These are phyloP conservation scores for Lipomyces orientalis DNA, from an alignment of 805 yeast genomes.

Conservation along the genomic window DNA sequence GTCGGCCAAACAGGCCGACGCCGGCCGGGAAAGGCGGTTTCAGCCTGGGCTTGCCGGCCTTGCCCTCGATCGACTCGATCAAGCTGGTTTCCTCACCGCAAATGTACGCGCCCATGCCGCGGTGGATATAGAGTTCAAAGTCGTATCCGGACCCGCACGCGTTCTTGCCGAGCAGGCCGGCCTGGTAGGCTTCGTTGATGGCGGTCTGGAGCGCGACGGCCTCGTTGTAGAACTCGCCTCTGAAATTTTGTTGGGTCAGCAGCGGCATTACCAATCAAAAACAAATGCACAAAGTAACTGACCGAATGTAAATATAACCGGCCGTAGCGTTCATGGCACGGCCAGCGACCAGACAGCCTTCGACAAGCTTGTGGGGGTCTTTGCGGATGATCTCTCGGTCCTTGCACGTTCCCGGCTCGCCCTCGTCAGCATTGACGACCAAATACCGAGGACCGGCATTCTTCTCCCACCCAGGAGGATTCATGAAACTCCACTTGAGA, in stretches of 20 bases:
- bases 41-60: constrained; percentile 91
- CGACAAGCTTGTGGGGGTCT: constrained; percentile 89
- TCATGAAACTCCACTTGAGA: constrained; percentile 90
- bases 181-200: constrained; percentile 84
- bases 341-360: constrained; percentile 89
- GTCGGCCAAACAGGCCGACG: constrained; percentile 88
- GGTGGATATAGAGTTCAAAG: constrained; percentile 82
- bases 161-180: constrained; percentile 79
- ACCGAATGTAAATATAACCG: constrained; percentile 83
- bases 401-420: constrained; percentile 94
- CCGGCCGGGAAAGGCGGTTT: constrained; percentile 97
- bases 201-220: constrained; percentile 75
- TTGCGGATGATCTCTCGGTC: constrained; percentile 90
- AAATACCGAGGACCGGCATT: constrained; percentile 80
- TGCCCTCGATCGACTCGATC: constrained; percentile 88
- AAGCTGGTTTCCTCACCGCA: constrained; percentile 94
- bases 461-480: constrained; percentile 95
- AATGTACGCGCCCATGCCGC: constrained; percentile 93
- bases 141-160: constrained; percentile 88
- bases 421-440: constrained; percentile 92
- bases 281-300: neutral
- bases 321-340: constrained; percentile 93
- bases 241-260: neutral
- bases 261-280: neutral
- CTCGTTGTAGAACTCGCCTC: constrained; percentile 86